Evolutionary conservation across 306 rosid species (phyloP), one percentile per base, ranked within the genome.

Genomic region (Prunus fruticosa): DNA sequence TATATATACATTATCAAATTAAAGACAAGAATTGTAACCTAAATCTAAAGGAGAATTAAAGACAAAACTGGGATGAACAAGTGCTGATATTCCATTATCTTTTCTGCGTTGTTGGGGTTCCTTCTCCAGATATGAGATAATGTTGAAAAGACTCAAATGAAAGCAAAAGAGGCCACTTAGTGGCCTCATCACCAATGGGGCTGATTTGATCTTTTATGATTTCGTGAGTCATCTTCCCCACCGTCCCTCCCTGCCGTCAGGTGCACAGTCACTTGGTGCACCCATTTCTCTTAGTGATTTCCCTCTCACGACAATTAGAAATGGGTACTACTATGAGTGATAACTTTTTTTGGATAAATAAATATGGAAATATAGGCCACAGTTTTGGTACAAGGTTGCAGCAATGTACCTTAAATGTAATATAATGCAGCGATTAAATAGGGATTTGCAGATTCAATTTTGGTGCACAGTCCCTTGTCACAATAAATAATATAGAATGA

Each of bases 241-340:
- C 41, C 30, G 50, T 38, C 9, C 43, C 5, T 13, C 57, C 20
- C 22, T 27, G 66, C 77, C 34, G 22, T 52, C 32, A 22, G 56
- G 47, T 63, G 34, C 78, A 74, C 76, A 53, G 23, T 53, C 43
- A 25, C 47, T 78, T 65, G 20, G 69, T 65, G 76, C 54, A 68
- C 43, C 25, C 47, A 19, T 23, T 64, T 43, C 43, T 67, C 34
- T 9, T 25, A 3, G 13, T 12, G 14, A 65, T 72, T 30, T 76
- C 25, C 25, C 63, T 81, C 32, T 58, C 67, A 28, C 51, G 41
- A 64, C 25, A 75, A 19, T 9, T 79, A 34, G 41, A 6, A 34
- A 6, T 34, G 41, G 41, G 41, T 6, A 6, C 41, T 1, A 34
- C 8, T 34, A 0, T 34, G 8, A 6, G 41, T 34, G 41, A 34